phyloP scores from a whole-genome alignment of 768 basidiomycete genomes.

The Coprinopsis cinerea region DNA sequence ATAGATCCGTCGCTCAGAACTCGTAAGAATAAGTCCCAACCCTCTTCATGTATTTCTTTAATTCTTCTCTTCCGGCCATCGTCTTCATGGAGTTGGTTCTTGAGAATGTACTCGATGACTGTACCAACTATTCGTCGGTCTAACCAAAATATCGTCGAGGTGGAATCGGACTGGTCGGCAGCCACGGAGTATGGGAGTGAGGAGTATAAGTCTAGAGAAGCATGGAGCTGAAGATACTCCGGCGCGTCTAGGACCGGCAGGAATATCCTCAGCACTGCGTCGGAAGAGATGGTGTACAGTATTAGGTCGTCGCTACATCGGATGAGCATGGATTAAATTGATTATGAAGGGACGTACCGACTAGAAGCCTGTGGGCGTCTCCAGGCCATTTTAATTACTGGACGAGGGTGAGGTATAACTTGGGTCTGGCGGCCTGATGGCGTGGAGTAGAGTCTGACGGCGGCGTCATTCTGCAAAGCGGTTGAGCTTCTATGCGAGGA shows the following conservation, averaged over 20 bases:
- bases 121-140: slow-evolving; percentile 55
- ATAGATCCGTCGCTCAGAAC: slow-evolving; percentile 70
- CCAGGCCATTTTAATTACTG: slow-evolving; percentile 67
- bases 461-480: slow-evolving; percentile 37
- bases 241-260: slow-evolving; percentile 85
- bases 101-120: slow-evolving; percentile 38
- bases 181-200: slow-evolving; percentile 40
- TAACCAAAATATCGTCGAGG: slow-evolving; percentile 62
- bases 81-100: slow-evolving; percentile 30
- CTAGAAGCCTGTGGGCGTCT: slow-evolving; percentile 62
- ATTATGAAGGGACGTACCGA: slow-evolving; percentile 29
- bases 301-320: slow-evolving; percentile 61
- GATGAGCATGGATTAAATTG: neutral
- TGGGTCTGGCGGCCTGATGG: slow-evolving; percentile 68
- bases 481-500: slow-evolving; percentile 1
- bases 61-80: slow-evolving; percentile 43
- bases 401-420: slow-evolving; percentile 65
- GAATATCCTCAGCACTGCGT: slow-evolving; percentile 80
- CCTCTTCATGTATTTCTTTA: slow-evolving; percentile 60
- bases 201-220: slow-evolving; percentile 67
- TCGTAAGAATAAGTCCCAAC: slow-evolving; percentile 76
- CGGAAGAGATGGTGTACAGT: slow-evolving; percentile 79
- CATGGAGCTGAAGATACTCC: slow-evolving; percentile 77
- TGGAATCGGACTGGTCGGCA: slow-evolving; percentile 24
- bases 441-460: slow-evolving; percentile 64